Conservation (phyloP, 345 rosid species). For the Linum tenue region DNA sequence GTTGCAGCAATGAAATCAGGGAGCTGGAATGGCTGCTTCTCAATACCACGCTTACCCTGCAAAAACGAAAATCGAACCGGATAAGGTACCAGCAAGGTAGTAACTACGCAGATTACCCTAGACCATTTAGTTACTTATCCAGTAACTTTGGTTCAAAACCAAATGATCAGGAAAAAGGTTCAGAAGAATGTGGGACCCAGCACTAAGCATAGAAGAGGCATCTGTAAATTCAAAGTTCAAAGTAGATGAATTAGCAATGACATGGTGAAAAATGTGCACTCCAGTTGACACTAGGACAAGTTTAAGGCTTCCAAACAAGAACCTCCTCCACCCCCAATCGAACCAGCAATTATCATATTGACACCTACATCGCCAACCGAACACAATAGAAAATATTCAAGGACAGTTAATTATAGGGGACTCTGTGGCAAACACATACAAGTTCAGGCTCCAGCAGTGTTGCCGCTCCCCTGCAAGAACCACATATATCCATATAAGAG, state of each 20-base stretch:
- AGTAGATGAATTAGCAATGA: constrained; percentile 40
- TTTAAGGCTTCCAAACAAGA: constrained; percentile 1
- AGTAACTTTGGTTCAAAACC: constrained; percentile 16
- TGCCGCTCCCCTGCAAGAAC: constrained; percentile 99
- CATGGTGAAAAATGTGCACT: constrained; percentile 14
- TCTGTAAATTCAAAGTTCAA: constrained; percentile 55
- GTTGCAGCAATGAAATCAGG: constrained; percentile 99
- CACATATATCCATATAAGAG: constrained; percentile 97
- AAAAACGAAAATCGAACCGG: constrained; percentile 22
- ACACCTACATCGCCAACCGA: constrained; percentile 30
- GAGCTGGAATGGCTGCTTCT: constrained; percentile 96
- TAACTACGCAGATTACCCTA: not conserved
- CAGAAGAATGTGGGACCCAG: constrained; percentile 32
- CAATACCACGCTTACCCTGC: constrained; percentile 99
- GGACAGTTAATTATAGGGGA: constrained; percentile 37
- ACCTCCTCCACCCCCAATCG: not conserved
- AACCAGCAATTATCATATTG: constrained; percentile 12
- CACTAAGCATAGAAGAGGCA: constrained; percentile 35
- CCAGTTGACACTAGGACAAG: constrained; percentile 15
- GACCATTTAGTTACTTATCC: constrained; percentile 7
- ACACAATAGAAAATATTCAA: constrained; percentile 26
- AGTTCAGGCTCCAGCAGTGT: constrained; percentile 87
- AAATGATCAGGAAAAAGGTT: constrained; percentile 7
- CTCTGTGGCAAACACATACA: constrained; percentile 81
- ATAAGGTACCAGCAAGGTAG: constrained; percentile 34